Evolutionary conservation across 495 filamentous ascomycete species (phyloP), one percentile per base, ranked within the genome.

Genomic region (Xeromyces bisporus): DNA sequence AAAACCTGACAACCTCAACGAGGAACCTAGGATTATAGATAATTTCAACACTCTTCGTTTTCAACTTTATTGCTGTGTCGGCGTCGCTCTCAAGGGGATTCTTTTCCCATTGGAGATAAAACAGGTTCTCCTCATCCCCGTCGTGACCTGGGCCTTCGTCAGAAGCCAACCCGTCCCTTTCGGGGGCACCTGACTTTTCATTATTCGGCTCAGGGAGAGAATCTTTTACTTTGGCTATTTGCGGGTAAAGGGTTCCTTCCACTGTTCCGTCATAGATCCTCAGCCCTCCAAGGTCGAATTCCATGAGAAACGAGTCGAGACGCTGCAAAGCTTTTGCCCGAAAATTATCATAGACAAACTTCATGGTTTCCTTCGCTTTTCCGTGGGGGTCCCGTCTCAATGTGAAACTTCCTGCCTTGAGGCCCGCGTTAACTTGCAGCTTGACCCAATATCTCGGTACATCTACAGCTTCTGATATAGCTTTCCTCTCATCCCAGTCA

Each of bases 401-500:
- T 0, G 91, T 94, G 42, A 97, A 94, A 49, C 85, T 91, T 18
- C 89, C 89, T 5, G 85, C 89, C 31, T 75, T 77, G 15, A 97
- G 73, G 26, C 79, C 81, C 18, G 87, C 74, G 42, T 96, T 80
- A 35, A 96, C 59, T 50, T 94, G 81, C 46, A 94, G 60, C 55
- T 94, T 93, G 33, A 94, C 69, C 31, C 80, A 81, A 37, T 97
- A 91, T 27, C 77, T 71, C 0, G 89, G 89, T 29, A 80, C 66
- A 45, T 96, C 86, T 15, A 97, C 77, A 32, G 75, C 75, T 38
- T 89, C 86, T 0, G 81, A 62, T 18, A 97, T 65, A 2, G 75
- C 75, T 30, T 85, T 79, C 63, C 94, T 94, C 58, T 97, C 89
- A 42, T 97, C 81, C 80, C 85, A 97, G 45, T 94, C 85, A 40